Percentiles rank a stretch among this genome's conserved stretches.
Conservation (phyloP, 1,284 basidiomycete species). For the Calocybe gambosa region DNA sequence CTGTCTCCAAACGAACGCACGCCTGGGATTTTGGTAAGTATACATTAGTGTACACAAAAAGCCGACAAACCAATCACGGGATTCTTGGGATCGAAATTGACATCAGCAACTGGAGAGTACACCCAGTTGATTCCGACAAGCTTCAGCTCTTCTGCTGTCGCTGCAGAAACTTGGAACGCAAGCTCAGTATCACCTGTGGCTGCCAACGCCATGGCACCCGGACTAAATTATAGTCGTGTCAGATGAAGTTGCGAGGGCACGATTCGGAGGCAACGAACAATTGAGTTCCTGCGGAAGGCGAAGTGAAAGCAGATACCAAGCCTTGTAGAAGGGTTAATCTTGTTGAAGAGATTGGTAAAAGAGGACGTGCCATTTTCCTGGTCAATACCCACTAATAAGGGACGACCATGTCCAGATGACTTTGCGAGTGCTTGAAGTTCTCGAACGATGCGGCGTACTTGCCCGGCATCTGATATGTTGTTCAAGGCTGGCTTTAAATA, state of each 20-base stretch:
- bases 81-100: slow-evolving; percentile 60
- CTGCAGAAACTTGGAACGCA: slow-evolving; percentile 41
- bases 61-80: slow-evolving; percentile 56
- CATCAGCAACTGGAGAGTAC: slow-evolving; percentile 64
- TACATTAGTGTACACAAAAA: background rate
- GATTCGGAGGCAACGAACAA: slow-evolving; percentile 47
- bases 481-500: too few species aligned
- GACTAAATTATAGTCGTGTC: slow-evolving; percentile 31
- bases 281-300: slow-evolving; percentile 50
- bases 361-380: slow-evolving; percentile 56
- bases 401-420: slow-evolving; percentile 46
- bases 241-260: too few species aligned
- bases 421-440: slow-evolving; percentile 51
- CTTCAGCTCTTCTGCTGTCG: slow-evolving; percentile 50
- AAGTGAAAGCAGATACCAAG: slow-evolving; percentile 59
- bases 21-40: slow-evolving; percentile 29
- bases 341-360: background rate
- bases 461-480: slow-evolving; percentile 51
- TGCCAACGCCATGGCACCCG: slow-evolving; percentile 67
- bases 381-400: slow-evolving; percentile 63
- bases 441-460: slow-evolving; percentile 41
- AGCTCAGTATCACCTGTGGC: slow-evolving; percentile 44
- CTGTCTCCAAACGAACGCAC: slow-evolving; percentile 67
- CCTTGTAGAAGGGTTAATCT: slow-evolving; percentile 30
- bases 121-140: slow-evolving; percentile 64